Evolutionary conservation across 306 rosid genomes (phyloP), one percentile per base, ranked within the genome.

Genomic region (Astragalus membranaceus): DNA sequence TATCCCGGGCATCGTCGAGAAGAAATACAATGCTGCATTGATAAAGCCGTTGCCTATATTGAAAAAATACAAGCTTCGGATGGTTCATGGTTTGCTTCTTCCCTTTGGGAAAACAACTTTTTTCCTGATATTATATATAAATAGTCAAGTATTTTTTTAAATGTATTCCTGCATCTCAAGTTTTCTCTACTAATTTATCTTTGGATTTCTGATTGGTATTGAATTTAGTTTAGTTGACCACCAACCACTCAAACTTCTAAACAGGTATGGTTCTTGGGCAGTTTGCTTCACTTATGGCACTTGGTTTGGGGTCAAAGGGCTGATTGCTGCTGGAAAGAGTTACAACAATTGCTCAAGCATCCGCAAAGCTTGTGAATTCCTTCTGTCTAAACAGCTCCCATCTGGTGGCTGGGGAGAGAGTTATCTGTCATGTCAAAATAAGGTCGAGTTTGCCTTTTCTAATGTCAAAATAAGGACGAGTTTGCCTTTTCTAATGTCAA

Each of bases 321-420:
- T 91, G 87, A 76, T 84, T 13, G 93, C 91, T 71, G 89, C 96
- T 57, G 96, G 96, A 73, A 91, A 55, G 82, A 84, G 51, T 82
- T 91, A 72, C 77, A 42, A 52, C 12, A 80, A 82, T 78, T 80
- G 88, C 78, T 64, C 85, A 17, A 75, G 88, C 80, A 51, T 91
- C 39, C 83, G 78, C 7, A 85, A 83, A 77, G 97, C 89, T 70
- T 91, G 97, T 83, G 85, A 88, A 26, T 89, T 87, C 81, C 66
- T 91, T 74, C 80, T 91, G 52, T 91, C 90, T 5, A 88, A 91
- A 78, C 91, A 91, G 78, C 87, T 88, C 14, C 75, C 84, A 30
- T 85, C 89, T 44, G 97, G 97, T 80, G 96, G 97, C 41, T 91
- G 97, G 96, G 91, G 80, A 81, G 97, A 91, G 82, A 91, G 97